These are phyloP conservation scores for Lecanosticta acicola DNA, from an alignment of 2,329 filamentous ascomycete species.

Conservation along the genomic window DNA sequence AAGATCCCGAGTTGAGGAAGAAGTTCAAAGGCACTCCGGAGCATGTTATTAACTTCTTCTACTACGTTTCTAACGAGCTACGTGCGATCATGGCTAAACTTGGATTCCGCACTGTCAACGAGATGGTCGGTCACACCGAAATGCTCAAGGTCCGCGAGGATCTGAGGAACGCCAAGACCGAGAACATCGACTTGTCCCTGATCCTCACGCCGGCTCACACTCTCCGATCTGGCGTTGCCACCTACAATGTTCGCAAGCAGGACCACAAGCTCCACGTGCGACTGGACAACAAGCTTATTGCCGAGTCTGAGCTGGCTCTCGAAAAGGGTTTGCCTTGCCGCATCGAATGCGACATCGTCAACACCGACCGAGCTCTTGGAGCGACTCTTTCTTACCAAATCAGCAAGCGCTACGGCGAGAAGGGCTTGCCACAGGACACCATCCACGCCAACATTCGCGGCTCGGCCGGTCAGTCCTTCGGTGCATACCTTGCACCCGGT, in stretches of 20 bases:
- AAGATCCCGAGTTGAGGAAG: constrained; percentile 87
- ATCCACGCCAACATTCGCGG: constrained; percentile 96
- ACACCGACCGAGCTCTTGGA: constrained; percentile 90
- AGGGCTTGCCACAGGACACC: constrained; percentile 82
- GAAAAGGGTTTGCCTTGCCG: constrained; percentile 90
- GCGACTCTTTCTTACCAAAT: constrained; percentile 94
- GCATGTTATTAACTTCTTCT: constrained; percentile 98
- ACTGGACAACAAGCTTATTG: constrained; percentile 94
- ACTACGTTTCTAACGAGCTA: constrained; percentile 93
- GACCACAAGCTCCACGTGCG: constrained; percentile 90
- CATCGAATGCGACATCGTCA: constrained; percentile 93
- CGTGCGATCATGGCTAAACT: constrained; percentile 95
- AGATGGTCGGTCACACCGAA: constrained; percentile 94
- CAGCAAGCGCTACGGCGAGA: constrained; percentile 84
- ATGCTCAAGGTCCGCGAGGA: constrained; percentile 82
- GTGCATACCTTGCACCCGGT: constrained; percentile 87
- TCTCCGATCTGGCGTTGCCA: constrained; percentile 86
- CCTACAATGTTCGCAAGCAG: constrained; percentile 96
- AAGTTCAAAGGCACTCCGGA: constrained; percentile 92
- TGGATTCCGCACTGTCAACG: constrained; percentile 90
- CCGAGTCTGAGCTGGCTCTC: constrained; percentile 86
- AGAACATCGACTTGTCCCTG: constrained; percentile 87
- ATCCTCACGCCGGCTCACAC: constrained; percentile 95
- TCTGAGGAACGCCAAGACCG: constrained; percentile 78
- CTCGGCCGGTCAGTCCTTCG: constrained; percentile 93